Base-by-base conservation (phyloP, 306 rosid species). In the Gastrolobium villosum region DNA sequence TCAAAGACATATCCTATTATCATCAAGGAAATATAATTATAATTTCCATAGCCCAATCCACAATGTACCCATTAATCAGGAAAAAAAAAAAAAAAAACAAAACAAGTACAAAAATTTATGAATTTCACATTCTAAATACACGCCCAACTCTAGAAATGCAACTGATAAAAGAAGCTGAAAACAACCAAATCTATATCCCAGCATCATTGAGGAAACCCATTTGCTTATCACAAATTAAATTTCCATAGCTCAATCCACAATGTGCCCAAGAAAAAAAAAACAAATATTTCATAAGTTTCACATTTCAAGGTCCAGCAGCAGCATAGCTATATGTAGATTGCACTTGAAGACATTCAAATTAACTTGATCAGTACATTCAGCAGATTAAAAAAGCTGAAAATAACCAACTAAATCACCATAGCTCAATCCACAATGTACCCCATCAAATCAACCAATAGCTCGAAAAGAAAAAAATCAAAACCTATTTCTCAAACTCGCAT, bases 21-120 rank as follows among this genome's bases (percentile, higher is more conserved):
- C 52, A 59, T 7, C 62, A 26, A 62, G 35, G 60, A 48, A 74
- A 59, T n/a, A 70, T 54, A 41, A 55, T 20, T 1, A 55, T 31
- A 75, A n/a, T 37, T 74, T 10, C 31, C 64, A 15, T 31, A 43
- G 71, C 56, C 44, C 65, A 60, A 60, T 62, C 60, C 5, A 62
- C 53, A 76, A 14, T 28, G 28, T 60, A 49, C 75, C 8, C 56
- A 69, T 64, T 55, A 53, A 10, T 30, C 49, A 4, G 26, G 26
- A 20, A 20, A 20, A 20, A n/a, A 20, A 20, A 20, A n/a, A 20
- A 20, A 43, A 11, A 69, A 69, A 69, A 69, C 2, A 49, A 13
- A 4, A 49, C 4, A 13, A 11, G 26, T 20, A 49, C 13, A 49
- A 10, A 49, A 6, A 3, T 48, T 10, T 34, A 28, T n/a, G 32